Base-by-base conservation (phyloP, 73 alveolate species). In the Tetrahymena elliotti region DNA sequence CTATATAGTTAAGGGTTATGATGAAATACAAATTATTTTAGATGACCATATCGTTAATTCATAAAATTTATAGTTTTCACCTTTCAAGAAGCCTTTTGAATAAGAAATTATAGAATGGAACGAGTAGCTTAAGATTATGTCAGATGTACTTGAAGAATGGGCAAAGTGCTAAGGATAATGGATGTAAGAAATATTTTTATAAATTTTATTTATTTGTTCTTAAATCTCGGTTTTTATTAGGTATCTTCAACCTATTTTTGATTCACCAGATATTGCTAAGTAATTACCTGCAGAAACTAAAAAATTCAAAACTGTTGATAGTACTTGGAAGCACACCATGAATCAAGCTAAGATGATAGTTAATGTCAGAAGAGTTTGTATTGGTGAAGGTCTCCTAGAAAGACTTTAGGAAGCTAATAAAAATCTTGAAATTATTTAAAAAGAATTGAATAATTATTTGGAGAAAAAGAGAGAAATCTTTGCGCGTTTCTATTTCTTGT, bases 121-220 rank as follows among this genome's bases (percentile, higher is more conserved):
- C 96, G 97, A 97, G 37, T 99, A 99, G 93, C 98, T 99, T 95
- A 97, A 99, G 98, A 96, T 97, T 83, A 99, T 99, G 41, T 99
- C 99, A 20, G 99, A 99, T 94, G 99, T 99, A 24, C 97, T 99
- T 93, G 99, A 99, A 95, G 99, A 99, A 96, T 99, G 99, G 99
- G 96, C 97, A 84, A 98, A 98, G 97, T 98, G 99, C 96, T 98
- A 99, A 93, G 99, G 99, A 84, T 95, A 98, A 95, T 98, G 99
- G 99, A 98, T 98, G 98, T 68, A 68, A 68, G 18, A n/a, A 27
- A n/a, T 12, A n/a, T 27, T 68, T 1, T n/a, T 0, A 4, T 0
- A 24, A 24, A 68, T 18, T 22, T n/a, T 6, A n/a, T 27, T 68
- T 27, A 68, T 8, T 27, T 27, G n/a, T 68, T 68, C 1, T 6